phyloP scores from a whole-genome alignment of 1,139 yeast genomes.

The Lodderomyces beijingensis region DNA sequence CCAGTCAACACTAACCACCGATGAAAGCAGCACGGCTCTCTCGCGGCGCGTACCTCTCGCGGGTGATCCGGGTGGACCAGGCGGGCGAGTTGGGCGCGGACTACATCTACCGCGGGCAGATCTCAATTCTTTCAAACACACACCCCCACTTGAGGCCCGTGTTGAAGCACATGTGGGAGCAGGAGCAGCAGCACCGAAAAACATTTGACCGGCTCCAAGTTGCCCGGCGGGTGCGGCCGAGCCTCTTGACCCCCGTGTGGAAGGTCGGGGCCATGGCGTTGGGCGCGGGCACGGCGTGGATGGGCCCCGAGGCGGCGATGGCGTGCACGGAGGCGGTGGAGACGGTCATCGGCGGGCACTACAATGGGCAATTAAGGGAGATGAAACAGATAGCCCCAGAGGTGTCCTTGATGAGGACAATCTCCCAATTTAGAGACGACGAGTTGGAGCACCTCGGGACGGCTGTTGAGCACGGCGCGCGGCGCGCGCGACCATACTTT shows the following conservation, averaged over 20 bases:
- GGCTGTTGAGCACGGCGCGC: conserved; percentile 87
- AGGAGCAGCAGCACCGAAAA: conserved; percentile 84
- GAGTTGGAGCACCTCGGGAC: conserved; percentile 94
- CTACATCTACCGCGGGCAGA: conserved; percentile 89
- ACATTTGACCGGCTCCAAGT: conserved; percentile 78
- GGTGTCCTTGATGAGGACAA: conserved; percentile 36
- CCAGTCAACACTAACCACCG: neutral
- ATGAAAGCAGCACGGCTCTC: neutral
- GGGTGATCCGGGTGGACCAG: conserved; percentile 88
- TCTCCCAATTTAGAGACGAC: conserved; percentile 84
- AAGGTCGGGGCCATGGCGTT: conserved; percentile 81
- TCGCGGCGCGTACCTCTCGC: conserved; percentile 54
- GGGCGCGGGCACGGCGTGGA: conserved; percentile 82
- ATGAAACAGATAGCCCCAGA: conserved; percentile 47
- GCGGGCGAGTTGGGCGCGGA: conserved; percentile 99
- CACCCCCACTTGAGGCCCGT: conserved; percentile 69
- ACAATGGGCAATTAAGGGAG: conserved; percentile 78
- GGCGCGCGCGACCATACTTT: conserved; percentile 88
- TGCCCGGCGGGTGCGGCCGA: conserved; percentile 82
- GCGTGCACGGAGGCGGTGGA: conserved; percentile 99
- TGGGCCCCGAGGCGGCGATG: conserved; percentile 97
- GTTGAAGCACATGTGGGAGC: conserved; percentile 96
- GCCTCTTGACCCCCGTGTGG: conserved; percentile 89
- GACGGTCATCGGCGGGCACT: conserved; percentile 95
- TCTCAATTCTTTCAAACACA: conserved; percentile 64